Evolutionary conservation across 106 monocot genomes (phyloP).

Genomic region (Dendrobium chrysotoxum): DNA sequence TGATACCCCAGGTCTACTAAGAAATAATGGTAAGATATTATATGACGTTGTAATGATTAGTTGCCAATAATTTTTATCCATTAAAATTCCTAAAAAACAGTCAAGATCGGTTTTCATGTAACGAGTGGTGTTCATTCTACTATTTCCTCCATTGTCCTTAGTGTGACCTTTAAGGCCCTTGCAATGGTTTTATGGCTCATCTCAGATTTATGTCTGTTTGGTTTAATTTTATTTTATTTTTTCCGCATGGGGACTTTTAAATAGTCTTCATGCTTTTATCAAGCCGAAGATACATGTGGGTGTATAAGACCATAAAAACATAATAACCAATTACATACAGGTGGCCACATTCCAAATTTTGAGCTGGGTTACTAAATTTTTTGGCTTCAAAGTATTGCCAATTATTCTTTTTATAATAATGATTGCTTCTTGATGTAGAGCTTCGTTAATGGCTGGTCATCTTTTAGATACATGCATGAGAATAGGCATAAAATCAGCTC

Average conservation of each 20-base stretch:
- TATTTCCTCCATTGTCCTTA: not conserved
- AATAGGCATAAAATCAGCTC: not conserved
- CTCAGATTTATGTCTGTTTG: not conserved
- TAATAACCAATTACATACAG: not conserved
- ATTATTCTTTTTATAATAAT: not conserved
- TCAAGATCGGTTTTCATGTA: not conserved
- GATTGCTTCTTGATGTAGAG: not conserved
- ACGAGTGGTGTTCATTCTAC: too few species aligned
- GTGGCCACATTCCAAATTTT: not conserved
- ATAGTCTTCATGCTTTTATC: too few species aligned
- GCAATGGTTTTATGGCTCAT: not conserved
- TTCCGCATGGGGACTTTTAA: too few species aligned
- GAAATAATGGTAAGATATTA: constrained; percentile 67
- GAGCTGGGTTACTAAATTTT: not conserved
- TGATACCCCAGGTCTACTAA: constrained; percentile 94
- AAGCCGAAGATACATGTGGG: not conserved
- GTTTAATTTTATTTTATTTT: not conserved
- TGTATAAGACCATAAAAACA: not conserved
- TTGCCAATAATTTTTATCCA: not conserved
- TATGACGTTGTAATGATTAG: not conserved
- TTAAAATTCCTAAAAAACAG: not conserved
- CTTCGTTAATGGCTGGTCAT: not conserved
- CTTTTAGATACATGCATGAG: not conserved
- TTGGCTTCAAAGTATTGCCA: not conserved
- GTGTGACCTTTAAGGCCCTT: not conserved